phyloP scores from a whole-genome alignment of 768 basidiomycete species.

The Psilocybe sp. region DNA sequence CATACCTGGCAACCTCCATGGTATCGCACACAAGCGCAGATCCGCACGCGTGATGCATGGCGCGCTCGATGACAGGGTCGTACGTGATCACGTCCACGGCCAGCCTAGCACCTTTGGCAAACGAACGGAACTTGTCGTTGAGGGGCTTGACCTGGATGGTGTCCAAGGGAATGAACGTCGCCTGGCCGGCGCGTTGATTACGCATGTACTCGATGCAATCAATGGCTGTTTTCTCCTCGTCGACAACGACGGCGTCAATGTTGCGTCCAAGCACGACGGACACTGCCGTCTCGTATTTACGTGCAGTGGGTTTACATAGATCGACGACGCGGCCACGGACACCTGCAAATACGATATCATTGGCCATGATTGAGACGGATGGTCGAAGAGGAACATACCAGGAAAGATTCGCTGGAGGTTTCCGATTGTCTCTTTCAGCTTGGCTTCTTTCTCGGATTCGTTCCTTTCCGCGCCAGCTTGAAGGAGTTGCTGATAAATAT shows the following conservation, averaged over 20 bases:
- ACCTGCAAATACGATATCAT: slow-evolving; percentile 39
- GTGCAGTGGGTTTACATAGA: slow-evolving; percentile 89
- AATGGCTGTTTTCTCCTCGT: slow-evolving; percentile 95
- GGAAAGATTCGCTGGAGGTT: slow-evolving; percentile 89
- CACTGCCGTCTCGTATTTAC: slow-evolving; percentile 91
- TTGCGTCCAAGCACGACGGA: slow-evolving; percentile 91
- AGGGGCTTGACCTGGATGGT: slow-evolving; percentile 92
- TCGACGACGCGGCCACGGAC: slow-evolving; percentile 92
- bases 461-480: slow-evolving; percentile 88
- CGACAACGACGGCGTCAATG: slow-evolving; percentile 93
- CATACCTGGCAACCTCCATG: slow-evolving; percentile 87
- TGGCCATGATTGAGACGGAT: not conserved
- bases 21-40: slow-evolving; percentile 94
- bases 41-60: slow-evolving; percentile 96
- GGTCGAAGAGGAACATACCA: slow-evolving; percentile 38
- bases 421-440: slow-evolving; percentile 81
- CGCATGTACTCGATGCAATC: slow-evolving; percentile 99
- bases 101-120: slow-evolving; percentile 82
- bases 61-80: slow-evolving; percentile 83
- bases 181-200: slow-evolving; percentile 91
- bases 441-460: slow-evolving; percentile 81
- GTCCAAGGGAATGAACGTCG: slow-evolving; percentile 98
- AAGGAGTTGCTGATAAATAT: slow-evolving; percentile 77
- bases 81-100: slow-evolving; percentile 85
- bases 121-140: slow-evolving; percentile 91